phyloP scores from a whole-genome alignment of 2,329 filamentous ascomycete species.

The Aspergillus fumigatiaffinis region DNA sequence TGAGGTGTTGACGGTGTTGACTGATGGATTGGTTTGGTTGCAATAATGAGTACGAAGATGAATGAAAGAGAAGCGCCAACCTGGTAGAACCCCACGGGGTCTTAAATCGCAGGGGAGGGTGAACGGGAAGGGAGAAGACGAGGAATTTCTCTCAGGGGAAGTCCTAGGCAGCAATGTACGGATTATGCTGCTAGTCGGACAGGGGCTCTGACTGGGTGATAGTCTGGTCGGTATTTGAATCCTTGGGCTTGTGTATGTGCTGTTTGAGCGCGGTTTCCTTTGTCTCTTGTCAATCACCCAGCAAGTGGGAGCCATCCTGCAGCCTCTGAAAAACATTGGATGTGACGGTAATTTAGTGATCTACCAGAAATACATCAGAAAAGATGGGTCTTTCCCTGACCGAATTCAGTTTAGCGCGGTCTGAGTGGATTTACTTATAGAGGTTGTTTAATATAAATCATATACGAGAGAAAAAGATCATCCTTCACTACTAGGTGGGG shows the following conservation, averaged over 20 bases:
- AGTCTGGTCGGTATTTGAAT: slow-evolving; percentile 5
- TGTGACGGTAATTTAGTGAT: no score
- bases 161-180: slow-evolving; percentile 5
- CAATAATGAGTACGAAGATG: background rate
- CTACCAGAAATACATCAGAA: no score
- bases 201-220: slow-evolving; percentile 3
- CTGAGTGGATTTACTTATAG: no score
- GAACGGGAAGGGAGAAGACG: background rate
- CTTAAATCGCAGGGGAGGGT: slow-evolving; percentile 1
- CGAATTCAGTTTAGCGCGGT: no score
- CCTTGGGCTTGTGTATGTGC: slow-evolving; percentile 4
- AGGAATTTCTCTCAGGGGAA: background rate
- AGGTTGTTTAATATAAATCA: no score
- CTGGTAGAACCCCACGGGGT: background rate
- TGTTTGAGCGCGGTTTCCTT: background rate
- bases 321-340: no score
- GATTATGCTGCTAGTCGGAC: no score
- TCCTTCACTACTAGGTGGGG: no score
- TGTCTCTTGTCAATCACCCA: slow-evolving; percentile 7
- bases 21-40: slow-evolving; percentile 4
- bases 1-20: slow-evolving; percentile 3
- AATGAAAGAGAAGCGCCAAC: slow-evolving; percentile 1
- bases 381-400: no score
- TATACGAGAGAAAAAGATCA: no score
- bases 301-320: background rate